Conservation (phyloP, 78 protist species). For the Monocercomonoides exilis region DNA sequence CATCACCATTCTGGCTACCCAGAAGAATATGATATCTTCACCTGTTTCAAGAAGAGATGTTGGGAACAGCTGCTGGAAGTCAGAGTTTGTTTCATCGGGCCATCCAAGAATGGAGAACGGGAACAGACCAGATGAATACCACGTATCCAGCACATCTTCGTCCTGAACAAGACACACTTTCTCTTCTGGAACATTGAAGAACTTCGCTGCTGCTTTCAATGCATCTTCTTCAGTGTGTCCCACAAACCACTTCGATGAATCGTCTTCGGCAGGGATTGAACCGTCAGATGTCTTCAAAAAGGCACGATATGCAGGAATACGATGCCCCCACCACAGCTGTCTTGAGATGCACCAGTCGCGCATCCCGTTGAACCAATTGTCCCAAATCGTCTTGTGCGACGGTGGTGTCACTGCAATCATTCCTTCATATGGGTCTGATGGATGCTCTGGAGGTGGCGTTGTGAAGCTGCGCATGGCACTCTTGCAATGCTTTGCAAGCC, state of each 20-base stretch:
- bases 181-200: neutral
- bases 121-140: constrained; percentile 97
- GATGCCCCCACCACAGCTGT: constrained; percentile 99
- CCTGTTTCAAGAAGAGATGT: constrained; percentile 95
- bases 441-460: neutral
- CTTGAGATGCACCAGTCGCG: constrained; percentile 90
- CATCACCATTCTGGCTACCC: constrained; percentile 99
- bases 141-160: constrained; percentile 99
- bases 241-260: constrained; percentile 21
- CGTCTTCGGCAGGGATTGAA: neutral
- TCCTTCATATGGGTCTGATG: constrained; percentile 11
- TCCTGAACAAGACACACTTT: constrained; percentile 66
- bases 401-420: neutral
- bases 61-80: constrained; percentile 71
- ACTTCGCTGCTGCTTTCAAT: neutral
- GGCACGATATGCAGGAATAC: constrained; percentile 89
- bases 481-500: constrained; percentile 8
- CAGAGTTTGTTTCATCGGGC: constrained; percentile 74
- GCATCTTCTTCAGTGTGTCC: constrained; percentile 42
- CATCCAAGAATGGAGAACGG: constrained; percentile 94
- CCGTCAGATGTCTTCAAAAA: neutral
- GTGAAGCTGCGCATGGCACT: neutral
- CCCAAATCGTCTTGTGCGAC: neutral
- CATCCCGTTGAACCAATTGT: constrained; percentile 58
- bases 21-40: constrained; percentile 98